Base-by-base conservation (phyloP, 2,329 filamentous ascomycete species). In the Fonsecaea pedrosoi region DNA sequence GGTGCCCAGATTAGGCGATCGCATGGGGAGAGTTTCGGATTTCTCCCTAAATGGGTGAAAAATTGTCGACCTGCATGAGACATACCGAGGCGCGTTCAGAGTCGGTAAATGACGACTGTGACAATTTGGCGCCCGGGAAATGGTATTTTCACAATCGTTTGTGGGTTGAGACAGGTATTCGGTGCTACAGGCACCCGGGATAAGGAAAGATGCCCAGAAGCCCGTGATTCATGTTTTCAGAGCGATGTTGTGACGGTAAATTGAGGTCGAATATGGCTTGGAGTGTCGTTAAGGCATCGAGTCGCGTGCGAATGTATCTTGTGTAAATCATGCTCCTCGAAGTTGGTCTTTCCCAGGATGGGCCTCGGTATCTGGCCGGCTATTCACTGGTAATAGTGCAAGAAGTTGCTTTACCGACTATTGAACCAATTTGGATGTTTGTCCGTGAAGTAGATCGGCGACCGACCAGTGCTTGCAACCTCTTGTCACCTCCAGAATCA, bases 351-450 rank as follows among this genome's bases (percentile, higher is more conserved):
- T 2, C 13, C 9, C 10, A 6, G 7, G n/a, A 58, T 5, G 40
- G 53, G 64, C 64, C 64, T 66, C 64, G 64, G 64, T 58, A 62
- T 56, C 12, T 54, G 40, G 59, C 58, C 59, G 58, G 62, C 48
- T 60, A 57, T 57, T 30, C 13, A n/a, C 34, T 62, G 35, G 21
- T 18, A 54, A 7, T 54, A 54, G 13, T 54, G 35, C 13, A 21
- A 55, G 30, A 10, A n/a, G 6, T 37, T n/a, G 30, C 8, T 55
- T 35, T 37, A 50, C 45, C 45, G 45, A 25, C 45, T 50, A 4
- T 50, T 50, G 45, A 18, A 50, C 45, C 45, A 30, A 50, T 50
- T 50, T 50, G 45, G 45, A 50, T 50, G 45, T 50, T 50, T 25
- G 45, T 50, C 45, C 45, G 45, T 10, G 21, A 50, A 4, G 21